Evolutionary conservation across 192 early-diverging fungal genomes (phyloP).

Genomic region (Coemansia sp.): DNA sequence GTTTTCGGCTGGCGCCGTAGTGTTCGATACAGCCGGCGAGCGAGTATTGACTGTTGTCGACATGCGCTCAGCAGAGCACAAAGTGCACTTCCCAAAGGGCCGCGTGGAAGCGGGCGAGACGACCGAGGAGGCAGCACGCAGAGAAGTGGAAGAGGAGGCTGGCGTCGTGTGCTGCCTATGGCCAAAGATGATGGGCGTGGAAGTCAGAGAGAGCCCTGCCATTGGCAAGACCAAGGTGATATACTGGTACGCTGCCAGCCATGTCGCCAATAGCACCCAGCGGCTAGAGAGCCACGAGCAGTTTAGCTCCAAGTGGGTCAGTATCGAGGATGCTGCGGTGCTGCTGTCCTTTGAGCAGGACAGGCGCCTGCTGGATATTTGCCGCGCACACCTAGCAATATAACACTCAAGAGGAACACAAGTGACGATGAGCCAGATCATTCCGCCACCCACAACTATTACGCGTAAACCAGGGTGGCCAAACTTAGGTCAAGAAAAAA

Average conservation of each 20-base stretch:
- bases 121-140: conserved; percentile 14
- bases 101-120: conserved; percentile 23
- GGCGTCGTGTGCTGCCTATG: conserved; percentile 27
- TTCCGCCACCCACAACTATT: background rate
- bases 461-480: no score
- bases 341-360: conserved; percentile 19
- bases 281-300: conserved; percentile 22
- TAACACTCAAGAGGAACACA: no score
- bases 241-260: conserved; percentile 39
- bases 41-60: conserved; percentile 20
- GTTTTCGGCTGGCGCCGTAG: conserved; percentile 43
- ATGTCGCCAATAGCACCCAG: conserved; percentile 12
- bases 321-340: background rate
- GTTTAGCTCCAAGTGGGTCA: conserved; percentile 18
- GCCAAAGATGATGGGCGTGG: conserved; percentile 17
- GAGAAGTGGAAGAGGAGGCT: conserved; percentile 40
- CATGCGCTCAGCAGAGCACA: background rate
- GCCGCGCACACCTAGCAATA: background rate
- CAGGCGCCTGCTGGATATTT: conserved; percentile 6
- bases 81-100: conserved; percentile 39
- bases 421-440: background rate
- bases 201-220: conserved; percentile 11
- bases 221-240: conserved; percentile 29
- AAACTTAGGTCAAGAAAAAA: background rate
- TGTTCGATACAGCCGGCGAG: conserved; percentile 14